Evolutionary conservation across 2,329 filamentous ascomycete species (phyloP).

Genomic region (Aspergillus tubingensis): DNA sequence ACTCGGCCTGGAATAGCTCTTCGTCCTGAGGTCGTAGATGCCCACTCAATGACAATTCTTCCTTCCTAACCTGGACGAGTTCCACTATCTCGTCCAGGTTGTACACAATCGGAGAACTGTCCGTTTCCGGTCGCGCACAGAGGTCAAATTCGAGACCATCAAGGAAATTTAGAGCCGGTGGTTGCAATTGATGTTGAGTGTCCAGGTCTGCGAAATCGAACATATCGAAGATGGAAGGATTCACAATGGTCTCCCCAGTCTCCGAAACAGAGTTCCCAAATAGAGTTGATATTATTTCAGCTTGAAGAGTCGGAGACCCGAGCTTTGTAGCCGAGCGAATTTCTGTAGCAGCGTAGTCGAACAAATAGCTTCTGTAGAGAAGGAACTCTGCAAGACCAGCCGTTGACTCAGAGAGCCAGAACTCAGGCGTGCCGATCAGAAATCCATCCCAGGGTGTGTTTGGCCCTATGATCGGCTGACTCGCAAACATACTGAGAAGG

Average conservation of each 20-base stretch:
- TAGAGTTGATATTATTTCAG: conserved; percentile 67
- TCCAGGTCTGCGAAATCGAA: conserved; percentile 83
- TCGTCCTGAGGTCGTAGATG: conserved; percentile 49
- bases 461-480: conserved; percentile 69
- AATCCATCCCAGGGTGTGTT: conserved; percentile 74
- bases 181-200: conserved; percentile 48
- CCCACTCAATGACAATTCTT: conserved; percentile 40
- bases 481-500: conserved; percentile 73
- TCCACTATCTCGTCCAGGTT: conserved; percentile 72
- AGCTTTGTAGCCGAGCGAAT: conserved; percentile 74
- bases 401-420: conserved; percentile 69
- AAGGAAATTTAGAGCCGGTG: conserved; percentile 62
- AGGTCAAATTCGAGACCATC: conserved; percentile 66
- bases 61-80: conserved; percentile 62
- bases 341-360: conserved; percentile 85
- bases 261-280: conserved; percentile 69
- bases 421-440: conserved; percentile 61
- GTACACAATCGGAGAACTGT: conserved; percentile 56
- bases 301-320: conserved; percentile 69
- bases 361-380: conserved; percentile 70
- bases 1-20: conserved; percentile 44
- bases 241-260: conserved; percentile 65
- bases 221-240: conserved; percentile 82
- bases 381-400: conserved; percentile 76
- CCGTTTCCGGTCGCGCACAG: conserved; percentile 63